A percentile compares a stretch with the other conserved stretches of the same genome.
Conservation (phyloP, 371 early-diverging fungal species). For the Lichtheimia ornata region DNA sequence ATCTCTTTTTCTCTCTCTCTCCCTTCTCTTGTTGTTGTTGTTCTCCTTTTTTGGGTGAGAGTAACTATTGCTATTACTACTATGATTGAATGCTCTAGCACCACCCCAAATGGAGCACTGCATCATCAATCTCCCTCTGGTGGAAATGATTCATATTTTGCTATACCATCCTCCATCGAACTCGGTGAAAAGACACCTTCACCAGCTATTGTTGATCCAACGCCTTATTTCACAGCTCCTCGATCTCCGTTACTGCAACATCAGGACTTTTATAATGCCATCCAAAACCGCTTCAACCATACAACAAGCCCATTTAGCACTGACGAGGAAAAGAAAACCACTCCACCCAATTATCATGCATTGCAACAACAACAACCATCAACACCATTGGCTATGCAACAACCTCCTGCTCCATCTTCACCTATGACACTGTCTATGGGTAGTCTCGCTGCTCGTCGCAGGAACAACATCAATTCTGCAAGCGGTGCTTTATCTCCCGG, state of each 20-base stretch:
- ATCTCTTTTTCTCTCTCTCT: not conserved
- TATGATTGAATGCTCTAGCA: slow-evolving; percentile 22
- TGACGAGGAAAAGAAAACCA: slow-evolving; percentile 12
- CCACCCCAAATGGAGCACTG: slow-evolving; percentile 12
- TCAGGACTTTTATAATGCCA: slow-evolving; percentile 54
- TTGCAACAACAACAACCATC: slow-evolving; percentile 4
- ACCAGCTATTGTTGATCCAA: slow-evolving; percentile 10
- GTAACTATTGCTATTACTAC: not conserved
- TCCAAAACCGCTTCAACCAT: slow-evolving; percentile 32
- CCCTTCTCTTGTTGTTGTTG: slow-evolving; percentile 3
- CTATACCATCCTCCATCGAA: not conserved
- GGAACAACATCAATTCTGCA: not conserved
- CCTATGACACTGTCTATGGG: slow-evolving; percentile 6
- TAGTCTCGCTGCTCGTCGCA: slow-evolving; percentile 5
- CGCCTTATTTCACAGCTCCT: slow-evolving; percentile 51
- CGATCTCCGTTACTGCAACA: slow-evolving; percentile 33
- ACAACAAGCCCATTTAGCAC: slow-evolving; percentile 23
- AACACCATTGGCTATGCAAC: not conserved
- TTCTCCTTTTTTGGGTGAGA: not conserved
- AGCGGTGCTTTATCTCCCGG: too few species aligned
- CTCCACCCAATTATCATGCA: not conserved
- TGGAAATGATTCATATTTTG: slow-evolving; percentile 12
- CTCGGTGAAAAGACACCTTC: not conserved
- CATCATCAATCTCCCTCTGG: slow-evolving; percentile 1
- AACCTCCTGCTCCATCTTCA: not conserved